Evolutionary conservation across 805 yeast species (phyloP), one percentile per base, ranked within the genome.

Genomic region (Candida oleophila): DNA sequence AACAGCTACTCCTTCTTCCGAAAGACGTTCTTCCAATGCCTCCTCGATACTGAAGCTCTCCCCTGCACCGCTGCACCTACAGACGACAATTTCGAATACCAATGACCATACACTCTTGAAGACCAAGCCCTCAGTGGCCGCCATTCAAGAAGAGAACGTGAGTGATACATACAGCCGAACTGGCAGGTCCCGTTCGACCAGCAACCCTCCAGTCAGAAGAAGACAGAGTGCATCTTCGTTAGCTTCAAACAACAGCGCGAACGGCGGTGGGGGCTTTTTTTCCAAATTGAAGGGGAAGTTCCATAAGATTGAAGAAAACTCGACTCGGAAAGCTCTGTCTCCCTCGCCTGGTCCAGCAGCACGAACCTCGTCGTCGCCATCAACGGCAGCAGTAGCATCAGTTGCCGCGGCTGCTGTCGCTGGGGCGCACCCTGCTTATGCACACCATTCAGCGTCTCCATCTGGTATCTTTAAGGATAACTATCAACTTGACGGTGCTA

Each of bases 201-300:
- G 43, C 35, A 30, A 28, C n/a, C 43, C 47, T n/a, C 20, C 28
- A 12, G 25, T 25, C 22, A 45, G 49, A 30, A 43, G 62, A 30
- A 49, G 54, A 22, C 53, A 59, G 28, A 55, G 66, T 38, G 44
- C 54, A 4, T 50, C 58, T 5, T 38, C 41, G 7, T 21, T 38
- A 21, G 12, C 15, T 18, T 38, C 41, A 14, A 55, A 60, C 15
- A 46, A 20, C 19, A 55, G 55, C n/a, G 48, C 49, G 14, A 41
- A 46, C 33, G 43, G 54, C 12, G 50, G 52, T 2, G 38, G 57
- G 7, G 68, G 69, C 0, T 62, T 70, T 33, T 68, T 71, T 47
- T 61, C 71, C 36, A 70, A 68, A 47, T 50, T 70, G 22, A 71
- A 70, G 49, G 68, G 60, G 14, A 67, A 63, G 48, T 57, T 69